Evolutionary conservation across 306 rosid species (phyloP).

Genomic region (Pterocarpus macrocarpus): DNA sequence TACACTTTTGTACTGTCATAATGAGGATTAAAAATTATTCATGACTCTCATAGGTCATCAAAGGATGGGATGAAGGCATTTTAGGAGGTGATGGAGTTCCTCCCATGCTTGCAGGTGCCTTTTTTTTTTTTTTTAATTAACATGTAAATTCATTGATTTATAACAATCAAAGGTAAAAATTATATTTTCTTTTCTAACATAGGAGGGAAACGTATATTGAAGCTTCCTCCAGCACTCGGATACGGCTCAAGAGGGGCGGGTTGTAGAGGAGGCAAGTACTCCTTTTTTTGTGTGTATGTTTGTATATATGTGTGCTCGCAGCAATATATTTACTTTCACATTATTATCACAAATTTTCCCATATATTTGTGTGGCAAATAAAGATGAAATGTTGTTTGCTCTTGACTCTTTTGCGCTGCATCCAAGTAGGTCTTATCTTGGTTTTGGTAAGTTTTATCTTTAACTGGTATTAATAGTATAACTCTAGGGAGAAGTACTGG

Average conservation of each 20-base stretch:
- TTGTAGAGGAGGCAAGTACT: conserved; percentile 82
- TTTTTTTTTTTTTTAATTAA: neutral
- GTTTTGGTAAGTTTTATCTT: conserved; percentile 6
- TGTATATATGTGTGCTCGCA: neutral
- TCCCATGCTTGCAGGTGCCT: conserved; percentile 91
- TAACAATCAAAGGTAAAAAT: neutral
- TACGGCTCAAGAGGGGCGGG: conserved; percentile 97
- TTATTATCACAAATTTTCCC: neutral
- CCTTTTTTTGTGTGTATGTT: neutral
- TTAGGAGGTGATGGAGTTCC: conserved; percentile 93
- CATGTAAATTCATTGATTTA: conserved; percentile 16
- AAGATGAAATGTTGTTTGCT: neutral
- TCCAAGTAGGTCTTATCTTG: neutral
- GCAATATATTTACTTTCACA: conserved; percentile 33
- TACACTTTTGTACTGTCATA: neutral
- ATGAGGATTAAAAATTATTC: conserved; percentile 21
- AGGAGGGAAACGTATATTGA: conserved; percentile 89
- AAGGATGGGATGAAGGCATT: conserved; percentile 98
- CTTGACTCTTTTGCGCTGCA: conserved; percentile 28
- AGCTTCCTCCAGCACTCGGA: conserved; percentile 93
- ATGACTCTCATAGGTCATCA: conserved; percentile 72
- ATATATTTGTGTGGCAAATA: conserved; percentile 19
- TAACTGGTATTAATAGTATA: neutral
- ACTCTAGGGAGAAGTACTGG: neutral
- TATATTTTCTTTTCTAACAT: conserved; percentile 9